phyloP scores from a whole-genome alignment of 2,329 filamentous ascomycete genomes.

The Cladosporium oxysporum region DNA sequence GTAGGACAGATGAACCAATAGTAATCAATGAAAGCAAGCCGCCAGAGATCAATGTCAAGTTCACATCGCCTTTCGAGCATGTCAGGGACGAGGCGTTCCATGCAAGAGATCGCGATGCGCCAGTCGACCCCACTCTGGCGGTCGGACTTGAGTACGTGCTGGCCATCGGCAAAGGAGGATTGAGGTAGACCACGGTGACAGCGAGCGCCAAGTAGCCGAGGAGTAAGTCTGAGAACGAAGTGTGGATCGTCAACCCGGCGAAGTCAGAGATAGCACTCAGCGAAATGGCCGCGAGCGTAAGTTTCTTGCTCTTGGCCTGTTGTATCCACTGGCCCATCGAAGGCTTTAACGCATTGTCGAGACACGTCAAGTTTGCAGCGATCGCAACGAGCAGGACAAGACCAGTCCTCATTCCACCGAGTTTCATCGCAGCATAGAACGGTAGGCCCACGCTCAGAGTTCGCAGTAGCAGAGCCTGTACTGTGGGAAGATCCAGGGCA shows the following conservation, averaged over 20 bases:
- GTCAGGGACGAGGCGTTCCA: slow-evolving; percentile 35
- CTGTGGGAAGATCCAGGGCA: slow-evolving; percentile 22
- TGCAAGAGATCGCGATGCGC: neutral
- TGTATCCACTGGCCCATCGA: slow-evolving; percentile 34
- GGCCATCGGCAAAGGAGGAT: slow-evolving; percentile 47
- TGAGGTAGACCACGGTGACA: slow-evolving; percentile 49
- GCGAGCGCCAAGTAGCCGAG: slow-evolving; percentile 52
- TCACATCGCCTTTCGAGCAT: slow-evolving; percentile 42
- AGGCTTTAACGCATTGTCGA: slow-evolving; percentile 25
- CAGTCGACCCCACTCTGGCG: neutral
- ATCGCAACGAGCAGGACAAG: slow-evolving; percentile 51
- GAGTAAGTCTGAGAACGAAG: slow-evolving; percentile 32
- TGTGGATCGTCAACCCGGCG: slow-evolving; percentile 33
- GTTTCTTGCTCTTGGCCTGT: slow-evolving; percentile 40
- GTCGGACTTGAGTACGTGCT: neutral
- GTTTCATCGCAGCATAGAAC: slow-evolving; percentile 57
- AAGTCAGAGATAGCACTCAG: slow-evolving; percentile 40
- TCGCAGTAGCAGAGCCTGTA: slow-evolving; percentile 16
- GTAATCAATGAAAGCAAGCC: slow-evolving; percentile 40
- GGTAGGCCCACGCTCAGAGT: slow-evolving; percentile 45
- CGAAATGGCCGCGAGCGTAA: slow-evolving; percentile 40
- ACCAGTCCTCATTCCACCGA: slow-evolving; percentile 57
- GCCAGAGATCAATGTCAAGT: slow-evolving; percentile 47
- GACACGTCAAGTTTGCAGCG: slow-evolving; percentile 26
- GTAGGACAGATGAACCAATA: slow-evolving; percentile 38